phyloP scores from a whole-genome alignment of 1,139 yeast genomes.

The Yamadazyma oceani region DNA sequence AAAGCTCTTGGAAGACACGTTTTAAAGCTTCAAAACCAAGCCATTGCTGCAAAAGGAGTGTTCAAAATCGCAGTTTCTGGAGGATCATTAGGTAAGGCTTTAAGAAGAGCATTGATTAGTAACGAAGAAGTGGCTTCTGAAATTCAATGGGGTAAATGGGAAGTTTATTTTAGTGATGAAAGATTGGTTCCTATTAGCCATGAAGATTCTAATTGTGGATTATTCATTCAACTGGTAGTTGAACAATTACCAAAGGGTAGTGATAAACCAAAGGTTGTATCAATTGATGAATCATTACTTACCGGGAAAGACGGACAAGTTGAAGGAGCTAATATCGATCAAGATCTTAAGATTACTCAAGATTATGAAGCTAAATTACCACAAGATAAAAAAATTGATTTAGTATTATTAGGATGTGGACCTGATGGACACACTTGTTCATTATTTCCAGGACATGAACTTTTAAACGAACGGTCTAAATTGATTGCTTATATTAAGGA shows the following conservation, averaged over 20 bases:
- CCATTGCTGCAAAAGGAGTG: conserved; percentile 35
- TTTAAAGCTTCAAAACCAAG: conserved; percentile 53
- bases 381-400: conserved; percentile 42
- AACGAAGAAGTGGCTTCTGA: conserved; percentile 45
- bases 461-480: conserved; percentile 40
- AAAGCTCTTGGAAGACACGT: conserved; percentile 56
- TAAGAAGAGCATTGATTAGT: conserved; percentile 68
- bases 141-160: conserved; percentile 68
- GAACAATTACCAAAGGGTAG: conserved; percentile 32
- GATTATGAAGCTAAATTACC: conserved; percentile 52
- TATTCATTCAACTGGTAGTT: conserved; percentile 58
- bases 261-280: conserved; percentile 43
- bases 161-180: conserved; percentile 70
- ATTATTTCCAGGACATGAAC: conserved; percentile 60
- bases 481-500: conserved; percentile 49
- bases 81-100: conserved; percentile 80
- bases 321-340: conserved; percentile 34
- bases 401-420: conserved; percentile 71
- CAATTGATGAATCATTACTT: conserved; percentile 50
- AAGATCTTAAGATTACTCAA: conserved; percentile 50
- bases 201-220: conserved; percentile 67
- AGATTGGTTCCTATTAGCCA: conserved; percentile 67
- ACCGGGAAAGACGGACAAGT: conserved; percentile 47
- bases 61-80: conserved; percentile 87
- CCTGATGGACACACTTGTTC: conserved; percentile 85